A percentile compares a stretch with the other conserved stretches of the same genome.
Conservation (phyloP, 2,329 filamentous ascomycete species). For the Lachnellula hyalina region DNA sequence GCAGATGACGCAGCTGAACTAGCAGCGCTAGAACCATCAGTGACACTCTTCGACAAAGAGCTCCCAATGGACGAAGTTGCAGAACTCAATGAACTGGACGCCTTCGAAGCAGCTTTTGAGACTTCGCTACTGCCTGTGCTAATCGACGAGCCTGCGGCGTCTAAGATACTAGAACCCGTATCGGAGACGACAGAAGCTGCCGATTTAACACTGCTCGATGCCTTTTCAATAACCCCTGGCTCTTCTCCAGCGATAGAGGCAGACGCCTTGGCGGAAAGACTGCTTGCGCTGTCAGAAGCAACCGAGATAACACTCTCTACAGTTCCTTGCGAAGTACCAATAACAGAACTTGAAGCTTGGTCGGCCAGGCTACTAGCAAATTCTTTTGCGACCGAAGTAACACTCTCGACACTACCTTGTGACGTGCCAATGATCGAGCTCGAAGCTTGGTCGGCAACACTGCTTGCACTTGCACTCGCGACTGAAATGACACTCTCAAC, state of each 20-base stretch:
- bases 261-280: slow-evolving; percentile 21
- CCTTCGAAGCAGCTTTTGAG: slow-evolving; percentile 16
- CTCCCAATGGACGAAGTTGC: slow-evolving; percentile 30
- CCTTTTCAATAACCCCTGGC: slow-evolving; percentile 25
- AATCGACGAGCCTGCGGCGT: slow-evolving; percentile 21
- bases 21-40: slow-evolving; percentile 23
- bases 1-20: slow-evolving; percentile 24
- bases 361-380: slow-evolving; percentile 24
- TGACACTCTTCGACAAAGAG: slow-evolving; percentile 30
- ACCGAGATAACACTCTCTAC: slow-evolving; percentile 24
- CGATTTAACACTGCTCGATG: slow-evolving; percentile 24
- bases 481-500: slow-evolving; percentile 20
- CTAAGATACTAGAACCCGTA: slow-evolving; percentile 20
- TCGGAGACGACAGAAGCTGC: slow-evolving; percentile 24
- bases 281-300: slow-evolving; percentile 19
- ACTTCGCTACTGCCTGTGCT: slow-evolving; percentile 16
- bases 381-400: slow-evolving; percentile 30
- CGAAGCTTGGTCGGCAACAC: slow-evolving; percentile 19
- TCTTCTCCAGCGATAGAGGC: slow-evolving; percentile 22
- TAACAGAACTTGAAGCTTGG: slow-evolving; percentile 26
- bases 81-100: slow-evolving; percentile 24
- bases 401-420: slow-evolving; percentile 31
- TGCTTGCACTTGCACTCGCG: slow-evolving; percentile 13
- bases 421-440: slow-evolving; percentile 21
- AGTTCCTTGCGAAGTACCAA: slow-evolving; percentile 24